phyloP scores from a whole-genome alignment of 345 rosid genomes.

The Eucalyptus tenuipes region DNA sequence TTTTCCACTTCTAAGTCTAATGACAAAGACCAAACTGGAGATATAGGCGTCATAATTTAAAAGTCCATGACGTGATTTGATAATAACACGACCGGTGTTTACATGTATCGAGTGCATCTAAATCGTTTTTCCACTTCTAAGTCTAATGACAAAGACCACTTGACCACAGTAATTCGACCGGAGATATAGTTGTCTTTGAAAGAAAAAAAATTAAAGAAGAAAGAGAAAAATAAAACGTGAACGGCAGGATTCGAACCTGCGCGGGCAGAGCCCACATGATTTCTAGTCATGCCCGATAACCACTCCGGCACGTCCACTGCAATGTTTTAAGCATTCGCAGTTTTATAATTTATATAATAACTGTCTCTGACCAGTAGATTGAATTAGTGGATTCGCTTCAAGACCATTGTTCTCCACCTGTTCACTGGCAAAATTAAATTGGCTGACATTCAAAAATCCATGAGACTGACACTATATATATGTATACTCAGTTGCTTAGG shows the following conservation, averaged over 20 bases:
- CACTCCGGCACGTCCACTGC: conserved; percentile 86
- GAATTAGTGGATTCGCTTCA: not conserved
- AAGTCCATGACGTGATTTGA: too few species aligned
- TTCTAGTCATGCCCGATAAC: conserved; percentile 98
- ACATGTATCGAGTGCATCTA: too few species aligned
- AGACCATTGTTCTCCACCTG: not conserved
- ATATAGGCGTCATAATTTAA: rapidly evolving
- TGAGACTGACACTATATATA: not conserved
- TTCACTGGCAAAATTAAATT: not conserved
- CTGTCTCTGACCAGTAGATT: not conserved
- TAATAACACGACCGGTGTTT: not conserved
- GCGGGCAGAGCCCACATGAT: conserved; percentile 94
- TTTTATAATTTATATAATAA: rapidly evolving
- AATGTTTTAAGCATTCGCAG: too few species aligned
- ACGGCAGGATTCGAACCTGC: conserved; percentile 87
- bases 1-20: too few species aligned
- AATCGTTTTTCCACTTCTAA: too few species aligned
- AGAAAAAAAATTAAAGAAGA: not conserved
- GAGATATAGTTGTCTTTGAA: not conserved
- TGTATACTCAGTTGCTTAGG: not conserved
- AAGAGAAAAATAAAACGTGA: not conserved
- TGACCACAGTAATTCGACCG: too few species aligned
- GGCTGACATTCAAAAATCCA: not conserved
- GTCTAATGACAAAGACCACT: too few species aligned
- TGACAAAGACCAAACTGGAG: too few species aligned